Conservation (phyloP, 768 basidiomycete species). For the Leucosporidium scottii region DNA sequence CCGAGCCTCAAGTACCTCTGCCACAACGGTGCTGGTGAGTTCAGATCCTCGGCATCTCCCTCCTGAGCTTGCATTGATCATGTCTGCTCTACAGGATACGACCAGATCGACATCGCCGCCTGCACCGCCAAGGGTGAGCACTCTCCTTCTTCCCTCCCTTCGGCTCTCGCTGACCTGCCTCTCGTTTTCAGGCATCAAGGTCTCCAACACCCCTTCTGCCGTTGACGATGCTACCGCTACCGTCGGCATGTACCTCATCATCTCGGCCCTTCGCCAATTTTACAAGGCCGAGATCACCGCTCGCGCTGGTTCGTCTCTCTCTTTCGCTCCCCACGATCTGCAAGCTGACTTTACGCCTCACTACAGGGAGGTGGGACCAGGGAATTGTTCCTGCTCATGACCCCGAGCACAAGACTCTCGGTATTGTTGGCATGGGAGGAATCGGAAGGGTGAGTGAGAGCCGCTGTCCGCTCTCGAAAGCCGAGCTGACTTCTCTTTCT, state of each 20-base stretch:
- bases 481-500: not conserved
- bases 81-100: constrained; percentile 60
- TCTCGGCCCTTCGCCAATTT: constrained; percentile 68
- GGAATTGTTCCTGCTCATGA: constrained; percentile 36
- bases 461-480: not conserved
- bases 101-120: constrained; percentile 51
- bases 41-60: not conserved
- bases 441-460: constrained; percentile 42
- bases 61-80: not conserved
- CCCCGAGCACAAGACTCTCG: constrained; percentile 40
- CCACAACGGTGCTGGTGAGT: constrained; percentile 64
- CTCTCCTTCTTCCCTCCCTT: not conserved
- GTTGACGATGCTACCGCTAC: constrained; percentile 83
- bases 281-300: constrained; percentile 54
- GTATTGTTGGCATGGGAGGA: constrained; percentile 44
- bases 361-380: constrained; percentile 36
- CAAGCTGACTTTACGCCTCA: not conserved
- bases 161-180: not conserved
- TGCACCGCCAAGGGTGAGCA: not conserved
- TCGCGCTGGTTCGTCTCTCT: constrained; percentile 19
- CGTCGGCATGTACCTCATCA: constrained; percentile 71
- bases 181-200: not conserved
- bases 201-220: constrained; percentile 68
- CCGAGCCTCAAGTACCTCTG: constrained; percentile 72
- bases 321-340: not conserved